These are phyloP conservation scores for Bipolaris bicolor DNA, from an alignment of 2,329 filamentous ascomycete genomes.

Conservation along the genomic window DNA sequence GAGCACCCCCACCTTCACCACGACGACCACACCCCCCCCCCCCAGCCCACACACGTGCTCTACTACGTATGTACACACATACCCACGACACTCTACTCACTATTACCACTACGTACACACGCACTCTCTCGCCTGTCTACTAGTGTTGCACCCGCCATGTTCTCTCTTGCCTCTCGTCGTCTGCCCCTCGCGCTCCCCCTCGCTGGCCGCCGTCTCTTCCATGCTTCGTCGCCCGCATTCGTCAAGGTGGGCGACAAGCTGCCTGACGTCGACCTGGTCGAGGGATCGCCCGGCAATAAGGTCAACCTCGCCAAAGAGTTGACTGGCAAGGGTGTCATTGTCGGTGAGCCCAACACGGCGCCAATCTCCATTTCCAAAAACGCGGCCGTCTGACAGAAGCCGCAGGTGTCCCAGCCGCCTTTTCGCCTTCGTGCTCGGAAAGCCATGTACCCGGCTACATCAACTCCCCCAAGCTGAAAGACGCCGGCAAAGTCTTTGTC, in stretches of 20 bases:
- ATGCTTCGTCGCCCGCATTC: slow-evolving; percentile 65
- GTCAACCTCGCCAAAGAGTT: slow-evolving; percentile 85
- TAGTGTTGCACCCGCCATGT: slow-evolving; percentile 21
- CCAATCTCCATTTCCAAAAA: slow-evolving; percentile 6
- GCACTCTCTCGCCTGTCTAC: slow-evolving; percentile 13
- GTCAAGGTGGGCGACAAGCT: slow-evolving; percentile 82
- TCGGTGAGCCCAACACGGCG: slow-evolving; percentile 51
- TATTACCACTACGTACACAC: slow-evolving; percentile 1
- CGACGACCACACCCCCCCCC: slow-evolving; percentile 16
- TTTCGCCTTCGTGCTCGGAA: slow-evolving; percentile 66
- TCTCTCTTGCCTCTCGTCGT: slow-evolving; percentile 35
- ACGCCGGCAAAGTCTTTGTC: slow-evolving; percentile 84
- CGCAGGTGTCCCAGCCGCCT: slow-evolving; percentile 52
- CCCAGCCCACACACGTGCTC: slow-evolving; percentile 9
- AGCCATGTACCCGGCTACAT: slow-evolving; percentile 87
- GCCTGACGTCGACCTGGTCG: slow-evolving; percentile 77
- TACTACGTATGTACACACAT: slow-evolving; percentile 1
- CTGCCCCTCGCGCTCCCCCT: slow-evolving; percentile 31
- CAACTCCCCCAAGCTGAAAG: slow-evolving; percentile 75
- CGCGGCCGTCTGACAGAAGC: slow-evolving; percentile 13
- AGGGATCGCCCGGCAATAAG: slow-evolving; percentile 89
- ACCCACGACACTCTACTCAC: background rate
- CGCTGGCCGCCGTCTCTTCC: slow-evolving; percentile 59
- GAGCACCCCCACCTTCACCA: slow-evolving; percentile 6
- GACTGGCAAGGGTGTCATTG: slow-evolving; percentile 74